Conservation (phyloP, 805 yeast genomes). For the Alloascoidea africana region DNA sequence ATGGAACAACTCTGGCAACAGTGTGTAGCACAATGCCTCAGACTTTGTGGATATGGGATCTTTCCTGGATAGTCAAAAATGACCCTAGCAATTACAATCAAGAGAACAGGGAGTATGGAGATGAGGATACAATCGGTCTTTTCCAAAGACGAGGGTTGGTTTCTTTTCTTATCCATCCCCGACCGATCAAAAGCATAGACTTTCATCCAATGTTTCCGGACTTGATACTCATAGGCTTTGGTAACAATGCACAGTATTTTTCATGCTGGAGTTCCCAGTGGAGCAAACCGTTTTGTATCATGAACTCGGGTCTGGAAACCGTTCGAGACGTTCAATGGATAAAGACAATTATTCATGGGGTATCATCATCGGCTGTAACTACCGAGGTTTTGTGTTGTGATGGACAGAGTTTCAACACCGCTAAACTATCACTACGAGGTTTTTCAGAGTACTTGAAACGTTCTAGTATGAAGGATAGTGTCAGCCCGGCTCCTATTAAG, state of each 20-base stretch:
- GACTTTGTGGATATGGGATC: slow-evolving; percentile 11
- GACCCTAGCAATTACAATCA: slow-evolving; percentile 3
- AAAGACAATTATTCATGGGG: neutral
- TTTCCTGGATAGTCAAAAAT: slow-evolving; percentile 2
- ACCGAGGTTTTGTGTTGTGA: slow-evolving; percentile 3
- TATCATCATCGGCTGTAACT: slow-evolving; percentile 3
- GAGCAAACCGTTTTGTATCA: neutral
- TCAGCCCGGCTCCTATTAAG: neutral
- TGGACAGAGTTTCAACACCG: slow-evolving; percentile 3
- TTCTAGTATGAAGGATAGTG: too few relatives aligned
- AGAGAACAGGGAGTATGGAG: slow-evolving; percentile 2
- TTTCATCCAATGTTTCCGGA: slow-evolving; percentile 6
- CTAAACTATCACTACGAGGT: neutral
- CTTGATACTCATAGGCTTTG: neutral
- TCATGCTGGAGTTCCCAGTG: neutral
- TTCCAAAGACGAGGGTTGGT: slow-evolving; percentile 3
- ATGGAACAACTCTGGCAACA: slow-evolving; percentile 7
- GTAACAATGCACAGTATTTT: neutral
- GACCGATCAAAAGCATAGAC: slow-evolving; percentile 1
- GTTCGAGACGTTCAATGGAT: neutral
- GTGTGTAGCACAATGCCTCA: slow-evolving; percentile 7
- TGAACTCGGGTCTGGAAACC: neutral
- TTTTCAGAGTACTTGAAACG: slow-evolving; percentile 3
- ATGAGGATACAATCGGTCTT: too few relatives aligned
- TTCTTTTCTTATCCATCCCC: slow-evolving; percentile 2